These are phyloP conservation scores for Dinochytrium kinnereticum DNA, from an alignment of 371 early-diverging fungal genomes.

Conservation along the genomic window DNA sequence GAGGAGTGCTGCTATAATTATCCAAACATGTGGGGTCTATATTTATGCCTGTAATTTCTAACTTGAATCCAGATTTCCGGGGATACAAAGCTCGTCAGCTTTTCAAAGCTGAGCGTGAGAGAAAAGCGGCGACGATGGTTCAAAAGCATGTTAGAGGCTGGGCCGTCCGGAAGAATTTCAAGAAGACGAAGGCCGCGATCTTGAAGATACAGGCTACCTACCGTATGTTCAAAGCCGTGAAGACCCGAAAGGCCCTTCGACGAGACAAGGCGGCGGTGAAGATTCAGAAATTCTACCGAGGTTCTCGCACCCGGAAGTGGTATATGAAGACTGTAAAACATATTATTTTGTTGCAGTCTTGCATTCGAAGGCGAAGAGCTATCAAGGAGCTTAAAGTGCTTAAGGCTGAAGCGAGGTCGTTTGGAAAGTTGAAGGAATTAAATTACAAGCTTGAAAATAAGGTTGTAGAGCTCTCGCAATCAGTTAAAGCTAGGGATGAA, in stretches of 20 bases:
- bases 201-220: conserved; percentile 45
- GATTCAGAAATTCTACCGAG: conserved; percentile 61
- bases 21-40: conserved; percentile 35
- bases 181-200: conserved; percentile 42
- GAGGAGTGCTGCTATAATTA: conserved; percentile 45
- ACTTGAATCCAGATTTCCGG: conserved; percentile 50
- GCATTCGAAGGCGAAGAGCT: conserved; percentile 78
- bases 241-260: conserved; percentile 46
- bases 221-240: conserved; percentile 24
- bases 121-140: conserved; percentile 74
- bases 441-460: conserved; percentile 94
- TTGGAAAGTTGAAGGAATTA: conserved; percentile 88
- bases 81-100: conserved; percentile 65
- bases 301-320: conserved; percentile 60
- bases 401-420: conserved; percentile 84
- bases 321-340: conserved; percentile 57
- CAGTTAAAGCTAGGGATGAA: conserved; percentile 70
- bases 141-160: conserved; percentile 74
- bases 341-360: conserved; percentile 79
- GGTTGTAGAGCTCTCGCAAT: conserved; percentile 91
- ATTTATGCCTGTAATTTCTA: background rate
- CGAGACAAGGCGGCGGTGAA: conserved; percentile 72
- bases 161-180: conserved; percentile 64
- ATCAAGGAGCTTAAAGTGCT: conserved; percentile 62
- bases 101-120: conserved; percentile 62